These are phyloP conservation scores for Aspergillus floridensis DNA, from an alignment of 2,329 filamentous ascomycete genomes.

Conservation along the genomic window DNA sequence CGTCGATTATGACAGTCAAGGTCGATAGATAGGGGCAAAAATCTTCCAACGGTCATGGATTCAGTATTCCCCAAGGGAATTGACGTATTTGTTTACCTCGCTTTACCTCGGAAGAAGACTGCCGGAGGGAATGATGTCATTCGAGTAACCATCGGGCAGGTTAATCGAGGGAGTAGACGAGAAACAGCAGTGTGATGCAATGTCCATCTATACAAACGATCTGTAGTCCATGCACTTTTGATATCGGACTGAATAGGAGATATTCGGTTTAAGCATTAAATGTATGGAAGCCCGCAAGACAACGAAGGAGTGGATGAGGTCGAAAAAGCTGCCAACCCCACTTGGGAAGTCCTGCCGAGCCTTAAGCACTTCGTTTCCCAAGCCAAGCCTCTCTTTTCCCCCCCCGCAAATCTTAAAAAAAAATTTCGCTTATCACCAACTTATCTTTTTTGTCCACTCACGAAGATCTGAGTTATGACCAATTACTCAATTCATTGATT, in stretches of 20 bases:
- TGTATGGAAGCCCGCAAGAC: too few relatives aligned
- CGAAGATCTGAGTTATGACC: background rate
- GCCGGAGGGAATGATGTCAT: background rate
- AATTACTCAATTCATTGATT: conserved; percentile 2
- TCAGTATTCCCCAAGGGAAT: background rate
- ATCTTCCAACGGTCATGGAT: too few relatives aligned
- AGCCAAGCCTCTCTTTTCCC: too few relatives aligned
- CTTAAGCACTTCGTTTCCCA: conserved; percentile 9
- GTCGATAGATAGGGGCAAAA: too few relatives aligned
- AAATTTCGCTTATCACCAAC: conserved; percentile 10
- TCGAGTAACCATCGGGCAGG: background rate
- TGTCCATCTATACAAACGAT: background rate
- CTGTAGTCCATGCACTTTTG: background rate
- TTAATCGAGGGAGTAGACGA: too few relatives aligned
- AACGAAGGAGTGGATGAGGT: too few relatives aligned
- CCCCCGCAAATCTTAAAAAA: conserved; percentile 11
- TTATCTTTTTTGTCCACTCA: conserved; percentile 6
- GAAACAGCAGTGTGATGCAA: background rate
- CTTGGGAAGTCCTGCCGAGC: conserved; percentile 33
- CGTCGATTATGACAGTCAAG: too few relatives aligned
- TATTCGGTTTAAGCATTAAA: background rate
- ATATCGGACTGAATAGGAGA: background rate
- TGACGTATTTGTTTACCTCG: background rate
- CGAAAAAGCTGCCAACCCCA: conserved; percentile 16
- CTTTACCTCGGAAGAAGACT: background rate